phyloP scores from a whole-genome alignment of 768 basidiomycete genomes.

The Melanogaster broomeanus region DNA sequence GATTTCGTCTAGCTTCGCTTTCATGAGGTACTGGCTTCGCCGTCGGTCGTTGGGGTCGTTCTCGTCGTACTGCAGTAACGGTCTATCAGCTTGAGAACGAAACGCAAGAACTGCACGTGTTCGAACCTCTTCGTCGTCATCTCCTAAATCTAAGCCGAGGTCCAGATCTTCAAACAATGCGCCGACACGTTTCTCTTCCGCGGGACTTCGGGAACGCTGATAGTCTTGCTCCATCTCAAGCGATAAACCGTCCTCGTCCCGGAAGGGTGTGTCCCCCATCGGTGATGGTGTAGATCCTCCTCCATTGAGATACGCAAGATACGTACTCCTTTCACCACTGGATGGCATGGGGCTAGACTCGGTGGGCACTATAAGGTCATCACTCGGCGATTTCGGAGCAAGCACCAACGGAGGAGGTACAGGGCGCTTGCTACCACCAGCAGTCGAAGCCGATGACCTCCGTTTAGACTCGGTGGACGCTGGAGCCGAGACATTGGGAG shows the following conservation, averaged over 20 bases:
- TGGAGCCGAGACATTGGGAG: conserved; percentile 39
- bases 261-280: conserved; percentile 9
- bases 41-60: conserved; percentile 74
- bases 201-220: conserved; percentile 31
- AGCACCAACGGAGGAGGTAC: conserved; percentile 62
- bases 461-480: conserved; percentile 38
- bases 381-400: conserved; percentile 35
- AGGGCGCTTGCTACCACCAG: conserved; percentile 39
- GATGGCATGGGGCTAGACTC: conserved; percentile 36
- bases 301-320: conserved; percentile 50
- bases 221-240: conserved; percentile 32
- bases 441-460: conserved; percentile 37
- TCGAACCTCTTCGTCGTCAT: conserved; percentile 45
- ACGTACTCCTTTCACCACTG: conserved; percentile 35
- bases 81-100: conserved; percentile 14
- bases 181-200: conserved; percentile 48
- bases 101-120: conserved; percentile 11
- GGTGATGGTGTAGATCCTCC: conserved; percentile 14
- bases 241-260: conserved; percentile 18
- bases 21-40: conserved; percentile 74
- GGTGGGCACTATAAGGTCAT: conserved; percentile 35
- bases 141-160: conserved; percentile 42
- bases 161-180: conserved; percentile 48
- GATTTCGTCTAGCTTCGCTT: conserved; percentile 75
- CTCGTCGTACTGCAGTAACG: conserved; percentile 54